Conservation (phyloP, 148 eudicot genomes). For the Rhododendron williamsianum region DNA sequence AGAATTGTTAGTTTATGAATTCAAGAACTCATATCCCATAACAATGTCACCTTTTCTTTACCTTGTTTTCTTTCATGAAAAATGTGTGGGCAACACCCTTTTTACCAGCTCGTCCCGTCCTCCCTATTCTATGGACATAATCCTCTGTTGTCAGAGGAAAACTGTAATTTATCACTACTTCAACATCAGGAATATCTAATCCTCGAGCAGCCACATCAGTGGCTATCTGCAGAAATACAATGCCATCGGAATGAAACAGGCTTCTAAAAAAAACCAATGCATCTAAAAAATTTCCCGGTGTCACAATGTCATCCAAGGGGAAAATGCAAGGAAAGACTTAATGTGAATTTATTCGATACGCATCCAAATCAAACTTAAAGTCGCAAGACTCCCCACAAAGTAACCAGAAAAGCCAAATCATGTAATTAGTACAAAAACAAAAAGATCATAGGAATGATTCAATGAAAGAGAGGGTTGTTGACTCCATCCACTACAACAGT, state of each 20-base stretch:
- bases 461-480: background rate
- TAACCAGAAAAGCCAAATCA: background rate
- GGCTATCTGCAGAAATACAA: conserved; percentile 59
- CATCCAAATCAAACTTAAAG: background rate
- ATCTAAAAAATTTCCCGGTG: background rate
- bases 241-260: background rate
- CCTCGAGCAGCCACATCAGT: conserved; percentile 99
- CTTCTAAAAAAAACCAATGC: background rate
- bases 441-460: background rate
- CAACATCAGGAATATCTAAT: conserved; percentile 98
- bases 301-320: background rate
- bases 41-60: conserved; percentile 12
- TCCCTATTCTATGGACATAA: conserved; percentile 96
- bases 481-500: background rate
- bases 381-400: background rate
- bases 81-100: conserved; percentile 99
- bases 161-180: conserved; percentile 93
- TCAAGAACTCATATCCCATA: background rate
- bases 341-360: background rate
- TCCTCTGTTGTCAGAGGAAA: conserved; percentile 98
- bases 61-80: conserved; percentile 94
- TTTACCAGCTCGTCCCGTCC: conserved; percentile 99
- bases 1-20: background rate
- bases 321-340: background rate
- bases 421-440: background rate